phyloP scores from a whole-genome alignment of 306 rosid genomes.

The Citrullus mucosospermus region DNA sequence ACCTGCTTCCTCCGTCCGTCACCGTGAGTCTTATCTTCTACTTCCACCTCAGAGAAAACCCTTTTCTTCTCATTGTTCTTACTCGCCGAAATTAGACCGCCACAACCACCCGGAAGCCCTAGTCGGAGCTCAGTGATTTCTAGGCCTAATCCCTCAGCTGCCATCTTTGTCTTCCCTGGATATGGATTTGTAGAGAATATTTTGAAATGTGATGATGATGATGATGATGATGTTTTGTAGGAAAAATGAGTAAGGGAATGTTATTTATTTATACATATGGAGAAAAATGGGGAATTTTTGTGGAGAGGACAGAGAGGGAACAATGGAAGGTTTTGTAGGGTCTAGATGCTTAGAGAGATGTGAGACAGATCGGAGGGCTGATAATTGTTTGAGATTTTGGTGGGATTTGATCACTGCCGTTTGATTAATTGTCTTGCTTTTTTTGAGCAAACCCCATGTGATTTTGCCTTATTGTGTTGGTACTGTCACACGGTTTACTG shows the following conservation, averaged over 20 bases:
- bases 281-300: neutral
- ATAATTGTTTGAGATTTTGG: constrained; percentile 11
- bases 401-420: constrained; percentile 40
- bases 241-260: neutral
- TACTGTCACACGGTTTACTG: constrained; percentile 3
- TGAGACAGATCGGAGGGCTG: constrained; percentile 37
- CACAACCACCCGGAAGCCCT: constrained; percentile 35
- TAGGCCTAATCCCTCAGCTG: constrained; percentile 43
- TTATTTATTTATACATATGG: neutral
- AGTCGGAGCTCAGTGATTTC: constrained; percentile 85
- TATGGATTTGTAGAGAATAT: neutral
- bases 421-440: constrained; percentile 22
- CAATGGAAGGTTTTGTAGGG: constrained; percentile 9
- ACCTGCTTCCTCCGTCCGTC: constrained; percentile 22
- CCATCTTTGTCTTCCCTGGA: constrained; percentile 22
- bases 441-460: neutral
- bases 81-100: neutral
- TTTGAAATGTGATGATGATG: neutral
- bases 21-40: neutral
- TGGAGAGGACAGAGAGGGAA: constrained; percentile 22
- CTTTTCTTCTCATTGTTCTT: constrained; percentile 55
- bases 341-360: neutral
- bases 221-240: neutral
- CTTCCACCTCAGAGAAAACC: constrained; percentile 45
- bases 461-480: neutral